Evolutionary conservation across 2,329 filamentous ascomycete species (phyloP).

Genomic region (Colletotrichum tabaci): DNA sequence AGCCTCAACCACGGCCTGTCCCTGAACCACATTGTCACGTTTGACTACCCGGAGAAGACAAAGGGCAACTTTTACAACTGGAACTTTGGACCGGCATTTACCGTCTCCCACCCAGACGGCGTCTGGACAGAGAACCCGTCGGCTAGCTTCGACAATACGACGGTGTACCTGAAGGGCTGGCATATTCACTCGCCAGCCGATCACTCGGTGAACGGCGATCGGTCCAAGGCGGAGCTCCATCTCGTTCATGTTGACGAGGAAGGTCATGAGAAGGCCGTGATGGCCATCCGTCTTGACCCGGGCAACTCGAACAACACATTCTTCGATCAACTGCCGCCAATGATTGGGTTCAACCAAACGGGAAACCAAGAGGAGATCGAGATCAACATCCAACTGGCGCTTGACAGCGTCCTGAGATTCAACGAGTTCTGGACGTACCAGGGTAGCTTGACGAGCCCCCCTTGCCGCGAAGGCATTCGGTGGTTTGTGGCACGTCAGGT

Average conservation of each 20-base stretch:
- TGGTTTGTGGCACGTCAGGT: constrained; percentile 53
- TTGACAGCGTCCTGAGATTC: constrained; percentile 56
- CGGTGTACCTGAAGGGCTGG: constrained; percentile 64
- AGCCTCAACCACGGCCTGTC: constrained; percentile 57
- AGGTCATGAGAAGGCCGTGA: constrained; percentile 60
- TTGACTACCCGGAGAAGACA: constrained; percentile 56
- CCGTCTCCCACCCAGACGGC: constrained; percentile 52
- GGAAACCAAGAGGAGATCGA: constrained; percentile 31
- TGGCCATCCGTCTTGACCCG: constrained; percentile 63
- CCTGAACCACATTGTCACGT: constrained; percentile 55
- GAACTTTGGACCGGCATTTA: constrained; percentile 63
- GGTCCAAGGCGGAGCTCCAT: constrained; percentile 63
- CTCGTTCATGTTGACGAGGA: constrained; percentile 61
- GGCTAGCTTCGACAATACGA: constrained; percentile 61
- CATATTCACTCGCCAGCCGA: constrained; percentile 67
- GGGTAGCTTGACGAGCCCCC: constrained; percentile 63
- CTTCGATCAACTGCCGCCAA: constrained; percentile 57
- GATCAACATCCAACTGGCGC: constrained; percentile 51
- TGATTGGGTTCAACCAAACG: constrained; percentile 57
- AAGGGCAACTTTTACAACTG: constrained; percentile 63
- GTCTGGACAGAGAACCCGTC: constrained; percentile 56
- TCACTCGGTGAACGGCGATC: constrained; percentile 60
- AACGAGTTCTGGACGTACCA: constrained; percentile 64
- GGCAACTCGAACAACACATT: constrained; percentile 56
- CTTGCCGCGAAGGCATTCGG: constrained; percentile 61